Evolutionary conservation across 768 basidiomycete species (phyloP), one percentile per base, ranked within the genome.

Genomic region (Amanita subjunquillea): DNA sequence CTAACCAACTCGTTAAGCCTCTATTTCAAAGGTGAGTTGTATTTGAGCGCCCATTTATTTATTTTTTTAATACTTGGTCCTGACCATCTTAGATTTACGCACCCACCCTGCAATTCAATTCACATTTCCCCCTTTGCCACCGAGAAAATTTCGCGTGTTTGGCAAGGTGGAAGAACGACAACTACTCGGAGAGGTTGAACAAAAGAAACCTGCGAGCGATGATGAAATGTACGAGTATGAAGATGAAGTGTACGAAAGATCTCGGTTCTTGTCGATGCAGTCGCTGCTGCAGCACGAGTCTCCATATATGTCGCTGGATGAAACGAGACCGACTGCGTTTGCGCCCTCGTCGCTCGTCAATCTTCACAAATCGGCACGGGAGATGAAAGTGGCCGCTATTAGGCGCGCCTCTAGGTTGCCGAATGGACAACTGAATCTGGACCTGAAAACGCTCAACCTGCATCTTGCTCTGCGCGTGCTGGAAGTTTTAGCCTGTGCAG

Each of bases 401-500:
- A 55, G 57, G 49, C 59, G 59, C 41, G 59, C 56, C 55, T 69
- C 71, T 41, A 67, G 68, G 22, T 62, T 83, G n/a, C 82, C 83
- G 32, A 81, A 82, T 56, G 60, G 67, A 40, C 72, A 67, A 6
- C 63, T 83, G 56, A 67, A 75, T 39, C 67, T 85, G 30, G 85
- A 87, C 63, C 55, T 79, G 46, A 70, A 74, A 51, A 72, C 75
- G 6, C 64, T 86, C 43, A 82, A 83, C 59, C 63, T 86, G 54
- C 83, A 85, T 64, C 70, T 89, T n/a, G 68, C 75, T 15, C 53
- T 80, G 56, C 73, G 83, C 12, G 75, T 76, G 7, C 72, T 76
- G 53, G 86, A 85, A 61, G 72, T 87, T n/a, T 57, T 87, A 12
- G 83, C 74, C 6, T 87, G 85, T 58, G 72, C 80, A 0, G 87